Conservation (phyloP, 2,329 filamentous ascomycete species). For the Phialocephala sp. region DNA sequence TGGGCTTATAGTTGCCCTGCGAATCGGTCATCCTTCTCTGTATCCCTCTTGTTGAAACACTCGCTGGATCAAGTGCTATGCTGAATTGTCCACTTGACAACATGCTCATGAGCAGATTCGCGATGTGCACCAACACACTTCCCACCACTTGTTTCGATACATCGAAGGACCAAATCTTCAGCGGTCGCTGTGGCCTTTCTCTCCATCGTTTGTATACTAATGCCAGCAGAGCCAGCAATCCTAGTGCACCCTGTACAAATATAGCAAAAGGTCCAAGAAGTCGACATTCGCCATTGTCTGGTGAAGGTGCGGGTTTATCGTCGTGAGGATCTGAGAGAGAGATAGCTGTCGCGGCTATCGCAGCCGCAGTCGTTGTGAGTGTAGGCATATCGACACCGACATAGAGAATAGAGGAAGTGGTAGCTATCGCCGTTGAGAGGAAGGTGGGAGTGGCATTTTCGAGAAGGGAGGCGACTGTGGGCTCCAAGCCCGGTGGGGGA, state of each 20-base stretch:
- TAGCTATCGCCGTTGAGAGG: slow-evolving; percentile 34
- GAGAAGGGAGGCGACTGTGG: slow-evolving; percentile 32
- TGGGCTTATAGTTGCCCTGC: slow-evolving; percentile 71
- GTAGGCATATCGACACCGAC: slow-evolving; percentile 38
- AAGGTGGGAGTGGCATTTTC: slow-evolving; percentile 35
- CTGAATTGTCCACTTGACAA: slow-evolving; percentile 85
- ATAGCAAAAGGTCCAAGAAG: slow-evolving; percentile 91
- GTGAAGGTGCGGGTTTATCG: neutral
- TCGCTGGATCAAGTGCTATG: slow-evolving; percentile 60
- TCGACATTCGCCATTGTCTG: slow-evolving; percentile 75
- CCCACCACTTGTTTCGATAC: slow-evolving; percentile 97
- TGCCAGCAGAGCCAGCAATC: slow-evolving; percentile 79
- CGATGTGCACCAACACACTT: slow-evolving; percentile 86
- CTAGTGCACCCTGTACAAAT: slow-evolving; percentile 85
- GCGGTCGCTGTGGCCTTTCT: slow-evolving; percentile 86
- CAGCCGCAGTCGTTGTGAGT: slow-evolving; percentile 40
- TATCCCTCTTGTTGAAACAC: slow-evolving; percentile 32
- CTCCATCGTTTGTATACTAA: slow-evolving; percentile 93
- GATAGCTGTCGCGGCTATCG: slow-evolving; percentile 39
- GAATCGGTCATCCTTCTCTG: slow-evolving; percentile 46
- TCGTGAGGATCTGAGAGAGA: slow-evolving; percentile 12
- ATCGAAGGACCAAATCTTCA: slow-evolving; percentile 99
- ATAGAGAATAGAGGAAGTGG: slow-evolving; percentile 31
- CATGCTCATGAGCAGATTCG: slow-evolving; percentile 97
- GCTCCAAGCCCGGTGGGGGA: slow-evolving; percentile 40